A percentile compares a stretch with the other conserved stretches of the same genome.
phyloP scores from a whole-genome alignment of 306 rosid species.

The Astragalus membranaceus region DNA sequence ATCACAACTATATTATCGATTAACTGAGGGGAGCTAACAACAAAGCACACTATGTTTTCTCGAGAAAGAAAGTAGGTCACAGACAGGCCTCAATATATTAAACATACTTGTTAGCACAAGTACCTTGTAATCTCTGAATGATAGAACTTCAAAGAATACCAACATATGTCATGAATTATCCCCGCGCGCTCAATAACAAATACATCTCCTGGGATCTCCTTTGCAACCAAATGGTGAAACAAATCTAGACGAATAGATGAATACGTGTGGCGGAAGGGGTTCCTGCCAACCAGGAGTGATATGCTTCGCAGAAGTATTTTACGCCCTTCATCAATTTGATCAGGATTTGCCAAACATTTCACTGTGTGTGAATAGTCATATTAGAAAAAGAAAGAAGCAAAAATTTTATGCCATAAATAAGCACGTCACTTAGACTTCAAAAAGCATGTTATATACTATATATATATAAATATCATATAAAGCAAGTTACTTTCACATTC shows the following conservation, averaged over 20 bases:
- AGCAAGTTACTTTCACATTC: too few relatives aligned
- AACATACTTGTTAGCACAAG: slow-evolving; percentile 8
- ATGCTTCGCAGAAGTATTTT: slow-evolving; percentile 37
- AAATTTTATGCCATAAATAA: background rate
- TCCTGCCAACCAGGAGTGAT: slow-evolving; percentile 48
- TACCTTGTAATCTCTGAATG: slow-evolving; percentile 40
- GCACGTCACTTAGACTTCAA: too few relatives aligned
- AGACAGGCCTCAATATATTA: background rate
- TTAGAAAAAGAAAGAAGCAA: slow-evolving; percentile 1
- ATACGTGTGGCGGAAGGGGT: slow-evolving; percentile 30
- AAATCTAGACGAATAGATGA: slow-evolving; percentile 27
- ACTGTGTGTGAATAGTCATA: slow-evolving; percentile 36
- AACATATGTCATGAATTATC: slow-evolving; percentile 47
- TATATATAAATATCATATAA: too few relatives aligned
- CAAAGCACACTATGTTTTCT: background rate
- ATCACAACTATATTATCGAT: background rate
- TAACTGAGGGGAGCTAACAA: background rate
- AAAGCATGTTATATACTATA: too few relatives aligned
- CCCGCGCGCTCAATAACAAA: slow-evolving; percentile 70
- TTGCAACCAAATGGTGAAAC: slow-evolving; percentile 46
- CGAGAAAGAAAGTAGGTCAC: too few relatives aligned
- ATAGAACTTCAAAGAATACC: slow-evolving; percentile 33
- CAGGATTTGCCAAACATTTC: slow-evolving; percentile 34
- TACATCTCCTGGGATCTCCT: slow-evolving; percentile 56
- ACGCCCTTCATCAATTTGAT: slow-evolving; percentile 51